Percentiles rank a stretch among this genome's conserved stretches.
Evolutionary conservation across 2,329 filamentous ascomycete genomes (phyloP).

Genomic region (Phyllosticta citriasiana): DNA sequence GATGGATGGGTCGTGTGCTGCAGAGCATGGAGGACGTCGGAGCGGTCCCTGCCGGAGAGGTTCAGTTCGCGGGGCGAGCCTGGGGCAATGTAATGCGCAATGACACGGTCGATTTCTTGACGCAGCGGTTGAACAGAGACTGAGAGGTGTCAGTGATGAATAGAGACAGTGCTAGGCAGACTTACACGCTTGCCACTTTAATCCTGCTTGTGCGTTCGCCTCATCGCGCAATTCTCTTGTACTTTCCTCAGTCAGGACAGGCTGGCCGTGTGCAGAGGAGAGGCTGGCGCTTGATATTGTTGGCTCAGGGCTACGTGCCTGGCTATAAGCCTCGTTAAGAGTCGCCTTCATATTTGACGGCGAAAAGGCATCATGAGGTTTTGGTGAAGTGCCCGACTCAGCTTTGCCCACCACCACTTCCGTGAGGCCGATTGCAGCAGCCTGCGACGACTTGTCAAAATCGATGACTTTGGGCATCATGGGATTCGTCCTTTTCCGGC

Average conservation of each 20-base stretch:
- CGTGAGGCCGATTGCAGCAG: constrained; percentile 5
- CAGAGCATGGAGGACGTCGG: constrained; percentile 55
- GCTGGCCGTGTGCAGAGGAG: constrained; percentile 6
- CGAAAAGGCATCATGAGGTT: background rate
- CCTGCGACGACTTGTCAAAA: constrained; percentile 8
- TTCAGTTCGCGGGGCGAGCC: constrained; percentile 62
- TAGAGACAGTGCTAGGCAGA: background rate
- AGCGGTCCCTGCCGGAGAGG: constrained; percentile 55
- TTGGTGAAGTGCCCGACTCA: background rate
- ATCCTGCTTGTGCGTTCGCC: constrained; percentile 9
- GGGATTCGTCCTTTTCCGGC: constrained; percentile 24
- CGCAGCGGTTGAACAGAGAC: constrained; percentile 51
- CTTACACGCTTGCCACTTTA: constrained; percentile 13
- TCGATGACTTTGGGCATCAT: constrained; percentile 7
- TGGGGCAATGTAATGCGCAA: constrained; percentile 64
- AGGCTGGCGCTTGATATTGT: background rate
- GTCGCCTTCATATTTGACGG: background rate
- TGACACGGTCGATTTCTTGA: constrained; percentile 62
- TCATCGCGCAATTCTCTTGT: constrained; percentile 10
- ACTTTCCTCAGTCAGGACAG: constrained; percentile 11
- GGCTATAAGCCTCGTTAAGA: background rate
- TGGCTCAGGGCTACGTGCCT: background rate
- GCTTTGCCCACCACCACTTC: constrained; percentile 1
- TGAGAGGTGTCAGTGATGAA: constrained; percentile 9
- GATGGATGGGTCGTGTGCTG: constrained; percentile 69